A percentile compares a stretch with the other conserved stretches of the same genome.
phyloP scores from a whole-genome alignment of 805 yeast genomes.

The Candida oleophila region DNA sequence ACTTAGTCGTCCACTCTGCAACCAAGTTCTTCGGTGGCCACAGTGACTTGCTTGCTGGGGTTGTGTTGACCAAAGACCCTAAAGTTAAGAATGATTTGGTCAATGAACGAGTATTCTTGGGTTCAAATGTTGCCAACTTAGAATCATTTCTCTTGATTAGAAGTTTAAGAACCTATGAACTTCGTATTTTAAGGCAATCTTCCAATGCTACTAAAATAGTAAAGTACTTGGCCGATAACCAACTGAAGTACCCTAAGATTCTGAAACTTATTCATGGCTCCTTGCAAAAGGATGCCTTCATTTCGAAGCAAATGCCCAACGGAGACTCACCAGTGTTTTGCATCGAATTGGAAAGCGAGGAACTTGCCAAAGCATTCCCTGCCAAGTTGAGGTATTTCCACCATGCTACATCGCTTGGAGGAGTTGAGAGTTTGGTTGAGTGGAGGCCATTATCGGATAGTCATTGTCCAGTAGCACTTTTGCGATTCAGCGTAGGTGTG shows the following conservation, averaged over 20 bases:
- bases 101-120: slow-evolving; percentile 67
- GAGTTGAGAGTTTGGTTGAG: slow-evolving; percentile 86
- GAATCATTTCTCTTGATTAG: slow-evolving; percentile 75
- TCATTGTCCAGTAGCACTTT: slow-evolving; percentile 50
- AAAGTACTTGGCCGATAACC: slow-evolving; percentile 52
- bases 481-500: slow-evolving; percentile 79
- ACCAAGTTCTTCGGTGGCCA: slow-evolving; percentile 97
- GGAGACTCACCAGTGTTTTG: slow-evolving; percentile 75
- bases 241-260: slow-evolving; percentile 44
- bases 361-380: slow-evolving; percentile 64
- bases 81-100: slow-evolving; percentile 46
- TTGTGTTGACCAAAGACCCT: slow-evolving; percentile 61
- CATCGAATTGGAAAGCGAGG: slow-evolving; percentile 49
- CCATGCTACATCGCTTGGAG: slow-evolving; percentile 93
- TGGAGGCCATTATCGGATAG: slow-evolving; percentile 76
- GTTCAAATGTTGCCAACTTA: slow-evolving; percentile 75
- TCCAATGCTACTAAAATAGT: slow-evolving; percentile 63
- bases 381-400: slow-evolving; percentile 65
- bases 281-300: slow-evolving; percentile 68
- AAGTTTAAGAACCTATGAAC: slow-evolving; percentile 76
- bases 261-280: slow-evolving; percentile 67
- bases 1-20: slow-evolving; percentile 88
- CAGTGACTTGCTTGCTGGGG: slow-evolving; percentile 84
- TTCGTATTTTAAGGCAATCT: slow-evolving; percentile 69
- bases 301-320: slow-evolving; percentile 62